Percentiles rank a stretch among this genome's conserved stretches.
phyloP scores from a whole-genome alignment of 1,284 basidiomycete species.

The Anthracocystis panici-leucophaei region DNA sequence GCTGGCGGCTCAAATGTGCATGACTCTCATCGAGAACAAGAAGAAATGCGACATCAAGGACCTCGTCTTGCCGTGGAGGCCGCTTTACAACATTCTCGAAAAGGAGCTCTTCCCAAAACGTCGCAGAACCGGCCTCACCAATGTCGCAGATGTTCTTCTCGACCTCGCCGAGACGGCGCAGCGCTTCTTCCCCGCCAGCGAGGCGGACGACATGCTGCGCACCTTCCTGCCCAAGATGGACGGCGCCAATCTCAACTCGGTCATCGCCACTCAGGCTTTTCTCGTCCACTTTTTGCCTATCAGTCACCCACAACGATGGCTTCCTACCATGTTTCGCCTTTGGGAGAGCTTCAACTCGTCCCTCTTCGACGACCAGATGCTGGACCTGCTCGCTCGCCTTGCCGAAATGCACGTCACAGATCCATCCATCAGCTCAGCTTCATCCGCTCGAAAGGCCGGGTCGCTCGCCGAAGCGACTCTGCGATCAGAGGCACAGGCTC shows the following conservation, averaged over 20 bases:
- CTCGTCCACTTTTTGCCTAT: slow-evolving; percentile 68
- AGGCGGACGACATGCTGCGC: slow-evolving; percentile 89
- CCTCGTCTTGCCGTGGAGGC: slow-evolving; percentile 87
- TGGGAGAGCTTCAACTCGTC: slow-evolving; percentile 88
- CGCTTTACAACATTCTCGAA: slow-evolving; percentile 82
- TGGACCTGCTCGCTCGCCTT: slow-evolving; percentile 83
- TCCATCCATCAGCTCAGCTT: slow-evolving; percentile 44
- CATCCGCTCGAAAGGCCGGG: slow-evolving; percentile 28
- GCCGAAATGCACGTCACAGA: slow-evolving; percentile 80
- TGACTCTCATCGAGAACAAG: slow-evolving; percentile 81
- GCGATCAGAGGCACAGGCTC: slow-evolving; percentile 18
- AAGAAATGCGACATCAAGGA: slow-evolving; percentile 83
- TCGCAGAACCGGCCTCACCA: slow-evolving; percentile 70
- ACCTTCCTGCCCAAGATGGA: slow-evolving; percentile 81
- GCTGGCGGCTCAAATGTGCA: slow-evolving; percentile 80
- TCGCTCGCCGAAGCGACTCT: slow-evolving; percentile 20
- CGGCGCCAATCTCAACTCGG: slow-evolving; percentile 77
- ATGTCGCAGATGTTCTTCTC: slow-evolving; percentile 82
- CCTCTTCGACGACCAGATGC: slow-evolving; percentile 83
- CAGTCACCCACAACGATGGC: slow-evolving; percentile 63
- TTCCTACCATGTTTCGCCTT: slow-evolving; percentile 75
- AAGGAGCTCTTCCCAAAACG: slow-evolving; percentile 86
- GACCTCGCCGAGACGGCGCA: slow-evolving; percentile 84
- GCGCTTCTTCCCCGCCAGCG: slow-evolving; percentile 89
- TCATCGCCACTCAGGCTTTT: slow-evolving; percentile 65